Evolutionary conservation across 202 grass and related monocot genomes (phyloP), one percentile per base, ranked within the genome.

Genomic region (Setaria italica): DNA sequence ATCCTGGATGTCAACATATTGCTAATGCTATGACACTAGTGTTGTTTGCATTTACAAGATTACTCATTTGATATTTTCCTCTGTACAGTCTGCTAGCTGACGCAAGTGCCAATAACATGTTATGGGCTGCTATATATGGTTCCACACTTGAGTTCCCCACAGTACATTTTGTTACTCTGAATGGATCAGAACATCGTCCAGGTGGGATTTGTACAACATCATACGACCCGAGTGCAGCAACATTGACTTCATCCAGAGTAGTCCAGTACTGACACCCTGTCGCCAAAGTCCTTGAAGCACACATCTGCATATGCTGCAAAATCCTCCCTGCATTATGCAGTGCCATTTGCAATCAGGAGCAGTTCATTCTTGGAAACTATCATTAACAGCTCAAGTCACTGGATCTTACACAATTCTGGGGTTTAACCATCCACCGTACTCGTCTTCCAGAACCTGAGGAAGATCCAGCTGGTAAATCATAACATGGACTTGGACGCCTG

Each of bases 351-450:
- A 3, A 70, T 60, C 47, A 88, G 53, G 4, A 51, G 17, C 20
- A 41, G 19, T 79, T 62, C 12, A 39, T 51, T 72, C 46, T 70
- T 19, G 76, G 32, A 75, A 78, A 67, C 48, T 79, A 58, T 49
- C 1, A 16, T 19, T 39, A 56, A 29, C 48, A 81, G 20, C 20
- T 57, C 6, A 50, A 51, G 20, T 63, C 47, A 62, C 0, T 2
- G 7, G 9, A 55, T 62, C 72, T 85, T 92, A 95, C 90, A 95
- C 81, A 39, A 95, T 90, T 85, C 76, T 90, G 34, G 88, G 80
- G 77, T 88, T 95, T 80, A 95, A 66, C 93, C 90, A 95, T 85
- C 93, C 92, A 77, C 77, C 78, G 39, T 94, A 94, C 77, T 94
- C 92, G 19, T 94, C 90, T 84, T 94, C 92, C 21, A 95, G 42